Conservation (phyloP, 2,329 filamentous ascomycete genomes). For the Botrytis hyacinthi region DNA sequence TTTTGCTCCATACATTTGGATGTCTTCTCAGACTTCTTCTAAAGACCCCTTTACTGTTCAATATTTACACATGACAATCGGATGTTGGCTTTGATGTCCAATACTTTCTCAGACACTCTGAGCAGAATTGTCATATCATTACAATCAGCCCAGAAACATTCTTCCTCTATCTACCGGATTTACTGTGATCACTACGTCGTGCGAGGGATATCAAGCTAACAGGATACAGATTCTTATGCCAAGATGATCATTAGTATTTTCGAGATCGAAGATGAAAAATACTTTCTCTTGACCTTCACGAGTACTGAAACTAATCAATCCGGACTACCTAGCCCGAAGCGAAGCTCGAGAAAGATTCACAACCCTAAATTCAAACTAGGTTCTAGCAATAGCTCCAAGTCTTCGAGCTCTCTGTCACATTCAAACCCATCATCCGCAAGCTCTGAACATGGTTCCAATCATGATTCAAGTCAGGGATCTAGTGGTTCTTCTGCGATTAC, state of each 20-base stretch:
- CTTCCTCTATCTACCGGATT: background rate
- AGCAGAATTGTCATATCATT: background rate
- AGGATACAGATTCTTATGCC: constrained; percentile 51
- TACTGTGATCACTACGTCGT: background rate
- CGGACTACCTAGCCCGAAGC: constrained; percentile 31
- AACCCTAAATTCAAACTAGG: background rate
- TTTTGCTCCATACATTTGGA: background rate
- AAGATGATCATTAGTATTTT: constrained; percentile 78
- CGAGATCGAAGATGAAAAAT: constrained; percentile 65
- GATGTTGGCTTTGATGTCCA: background rate
- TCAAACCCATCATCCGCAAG: constrained; percentile 35
- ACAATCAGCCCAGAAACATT: background rate
- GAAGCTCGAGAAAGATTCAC: constrained; percentile 8
- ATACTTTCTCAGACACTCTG: background rate
- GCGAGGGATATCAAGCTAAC: constrained; percentile 23
- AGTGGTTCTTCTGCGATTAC: constrained; percentile 42
- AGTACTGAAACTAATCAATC: constrained; percentile 48
- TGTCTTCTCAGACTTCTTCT: background rate
- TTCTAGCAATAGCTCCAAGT: background rate
- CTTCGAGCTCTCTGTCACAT: constrained; percentile 21
- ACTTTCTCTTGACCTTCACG: constrained; percentile 75
- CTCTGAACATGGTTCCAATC: constrained; percentile 32
- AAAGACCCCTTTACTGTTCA: background rate
- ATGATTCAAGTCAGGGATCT: constrained; percentile 28
- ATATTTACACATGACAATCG: too few relatives aligned